These are phyloP conservation scores for Crithidia mellificae DNA, from an alignment of 208 protist genomes.

Conservation along the genomic window DNA sequence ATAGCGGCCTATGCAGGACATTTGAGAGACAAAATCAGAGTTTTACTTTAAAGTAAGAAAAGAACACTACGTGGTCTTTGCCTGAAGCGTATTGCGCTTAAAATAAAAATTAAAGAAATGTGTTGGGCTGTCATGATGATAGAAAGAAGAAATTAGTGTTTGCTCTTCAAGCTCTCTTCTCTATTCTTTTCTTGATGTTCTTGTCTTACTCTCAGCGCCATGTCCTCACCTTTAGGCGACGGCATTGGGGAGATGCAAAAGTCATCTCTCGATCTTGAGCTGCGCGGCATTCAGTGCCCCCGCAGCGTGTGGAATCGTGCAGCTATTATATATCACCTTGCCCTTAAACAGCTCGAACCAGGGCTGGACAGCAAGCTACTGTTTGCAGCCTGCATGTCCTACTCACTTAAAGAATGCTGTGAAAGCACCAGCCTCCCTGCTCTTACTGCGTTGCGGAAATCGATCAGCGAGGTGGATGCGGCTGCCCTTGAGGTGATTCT, in stretches of 20 bases:
- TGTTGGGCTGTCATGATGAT: no score
- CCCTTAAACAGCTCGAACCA: slow-evolving; percentile 8
- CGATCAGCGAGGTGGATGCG: slow-evolving; percentile 44
- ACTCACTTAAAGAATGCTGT: slow-evolving; percentile 64
- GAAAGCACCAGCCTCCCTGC: slow-evolving; percentile 15
- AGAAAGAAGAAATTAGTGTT: no score
- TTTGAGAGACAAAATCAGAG: no score
- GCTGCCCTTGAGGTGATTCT: slow-evolving; percentile 68
- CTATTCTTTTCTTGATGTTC: no score
- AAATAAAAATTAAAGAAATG: no score
- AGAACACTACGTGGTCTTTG: no score
- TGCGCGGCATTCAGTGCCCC: slow-evolving; percentile 15
- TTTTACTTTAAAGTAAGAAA: no score
- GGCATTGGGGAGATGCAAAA: neutral
- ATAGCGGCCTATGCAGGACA: no score
- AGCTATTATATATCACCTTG: slow-evolving; percentile 30
- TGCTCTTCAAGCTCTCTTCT: no score
- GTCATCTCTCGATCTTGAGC: neutral
- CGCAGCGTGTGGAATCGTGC: slow-evolving; percentile 32
- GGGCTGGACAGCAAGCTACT: slow-evolving; percentile 31
- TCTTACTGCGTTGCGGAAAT: slow-evolving; percentile 12
- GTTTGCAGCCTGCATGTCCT: slow-evolving; percentile 61
- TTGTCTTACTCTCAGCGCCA: no score
- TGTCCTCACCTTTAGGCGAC: neutral
- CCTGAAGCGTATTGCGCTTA: no score